Percentiles rank a stretch among this genome's conserved stretches.
phyloP scores from a whole-genome alignment of 2,329 filamentous ascomycete species.

The Tolypocladium amazonense region DNA sequence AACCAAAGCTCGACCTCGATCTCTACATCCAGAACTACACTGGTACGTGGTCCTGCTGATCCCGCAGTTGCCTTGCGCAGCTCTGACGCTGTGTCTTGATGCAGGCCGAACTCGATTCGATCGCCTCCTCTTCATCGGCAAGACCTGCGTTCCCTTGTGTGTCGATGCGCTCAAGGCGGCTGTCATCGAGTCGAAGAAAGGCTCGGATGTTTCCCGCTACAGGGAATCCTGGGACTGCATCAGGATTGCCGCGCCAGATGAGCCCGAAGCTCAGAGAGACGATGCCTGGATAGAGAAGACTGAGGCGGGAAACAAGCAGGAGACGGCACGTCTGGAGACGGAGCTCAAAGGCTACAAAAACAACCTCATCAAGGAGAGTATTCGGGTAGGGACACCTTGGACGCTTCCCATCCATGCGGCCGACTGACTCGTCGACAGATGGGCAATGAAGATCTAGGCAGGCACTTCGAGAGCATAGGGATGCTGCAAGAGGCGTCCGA shows the following conservation, averaged over 20 bases:
- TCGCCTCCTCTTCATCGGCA: slow-evolving; percentile 73
- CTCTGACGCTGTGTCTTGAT: not conserved
- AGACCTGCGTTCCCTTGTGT: slow-evolving; percentile 62
- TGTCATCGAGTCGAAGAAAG: slow-evolving; percentile 62
- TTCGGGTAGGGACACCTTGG: slow-evolving; percentile 47
- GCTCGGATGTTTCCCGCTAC: slow-evolving; percentile 65
- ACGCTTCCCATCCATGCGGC: not conserved
- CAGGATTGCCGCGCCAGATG: slow-evolving; percentile 49
- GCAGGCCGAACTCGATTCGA: slow-evolving; percentile 71
- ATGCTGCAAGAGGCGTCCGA: slow-evolving; percentile 64
- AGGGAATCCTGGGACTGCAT: slow-evolving; percentile 57
- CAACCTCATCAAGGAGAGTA: slow-evolving; percentile 95
- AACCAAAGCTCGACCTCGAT: slow-evolving; percentile 84
- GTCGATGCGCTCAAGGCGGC: slow-evolving; percentile 74
- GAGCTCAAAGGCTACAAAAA: slow-evolving; percentile 93
- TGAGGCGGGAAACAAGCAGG: slow-evolving; percentile 53
- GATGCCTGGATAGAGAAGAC: slow-evolving; percentile 63
- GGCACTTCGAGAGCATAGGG: slow-evolving; percentile 70
- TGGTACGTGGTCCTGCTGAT: slow-evolving; percentile 39
- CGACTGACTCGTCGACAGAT: slow-evolving; percentile 47
- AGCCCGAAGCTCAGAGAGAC: slow-evolving; percentile 59
- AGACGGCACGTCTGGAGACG: slow-evolving; percentile 66
- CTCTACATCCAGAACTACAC: slow-evolving; percentile 83
- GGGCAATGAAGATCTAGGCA: slow-evolving; percentile 85
- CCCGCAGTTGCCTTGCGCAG: not conserved